A percentile compares a stretch with the other conserved stretches of the same genome.
Conservation (phyloP, 169 alveolate species). For the Eimeria mitis region DNA sequence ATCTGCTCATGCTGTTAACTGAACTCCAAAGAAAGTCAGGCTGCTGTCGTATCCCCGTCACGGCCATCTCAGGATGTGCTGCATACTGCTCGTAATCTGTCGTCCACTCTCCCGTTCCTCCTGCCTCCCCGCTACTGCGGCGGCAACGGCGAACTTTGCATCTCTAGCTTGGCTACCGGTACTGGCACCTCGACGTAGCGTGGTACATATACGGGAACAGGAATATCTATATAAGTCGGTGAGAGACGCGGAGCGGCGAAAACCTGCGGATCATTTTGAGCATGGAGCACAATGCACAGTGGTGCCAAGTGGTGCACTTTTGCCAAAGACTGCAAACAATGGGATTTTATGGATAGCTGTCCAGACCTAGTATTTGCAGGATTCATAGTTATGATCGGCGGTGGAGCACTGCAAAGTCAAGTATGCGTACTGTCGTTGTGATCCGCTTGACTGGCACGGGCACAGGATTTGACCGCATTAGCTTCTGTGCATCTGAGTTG, state of each 20-base stretch:
- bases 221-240: conserved; percentile 75
- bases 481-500: background rate
- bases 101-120: background rate
- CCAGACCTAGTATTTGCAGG: background rate
- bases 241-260: conserved; percentile 74
- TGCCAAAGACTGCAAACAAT: background rate
- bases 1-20: background rate
- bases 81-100: background rate
- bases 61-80: background rate
- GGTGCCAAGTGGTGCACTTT: background rate
- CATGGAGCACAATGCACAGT: background rate
- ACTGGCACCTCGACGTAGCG: conserved; percentile 83
- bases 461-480: background rate
- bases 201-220: conserved; percentile 80
- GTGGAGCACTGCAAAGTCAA: background rate
- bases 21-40: background rate
- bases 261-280: conserved; percentile 12
- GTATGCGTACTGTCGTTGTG: conserved; percentile 21
- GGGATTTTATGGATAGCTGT: background rate
- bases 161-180: conserved; percentile 71
- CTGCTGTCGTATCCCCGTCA: background rate
- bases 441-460: conserved; percentile 27
- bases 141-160: conserved; percentile 10
- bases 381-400: background rate
- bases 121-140: conserved; percentile 6